Percentiles rank a stretch among this genome's conserved stretches.
Conservation (phyloP, 2,329 filamentous ascomycete species). For the Camillea tinctor region DNA sequence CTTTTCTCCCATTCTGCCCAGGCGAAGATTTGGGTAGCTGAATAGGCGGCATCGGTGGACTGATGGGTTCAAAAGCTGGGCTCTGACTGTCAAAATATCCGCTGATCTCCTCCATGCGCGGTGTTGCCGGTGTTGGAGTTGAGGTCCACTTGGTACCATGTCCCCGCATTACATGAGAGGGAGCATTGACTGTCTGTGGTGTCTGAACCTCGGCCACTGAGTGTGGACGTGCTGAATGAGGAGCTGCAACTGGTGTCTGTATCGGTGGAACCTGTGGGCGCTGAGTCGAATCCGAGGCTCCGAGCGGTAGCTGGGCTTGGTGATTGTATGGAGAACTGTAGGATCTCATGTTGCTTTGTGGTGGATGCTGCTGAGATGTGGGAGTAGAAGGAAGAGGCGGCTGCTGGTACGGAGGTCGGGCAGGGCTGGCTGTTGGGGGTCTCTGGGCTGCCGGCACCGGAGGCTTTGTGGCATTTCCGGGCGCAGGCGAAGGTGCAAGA, state of each 20-base stretch:
- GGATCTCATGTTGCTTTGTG: constrained; percentile 14
- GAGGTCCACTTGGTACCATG: constrained; percentile 60
- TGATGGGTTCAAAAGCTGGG: constrained; percentile 59
- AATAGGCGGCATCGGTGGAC: constrained; percentile 46
- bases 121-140: constrained; percentile 58
- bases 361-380: constrained; percentile 20
- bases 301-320: constrained; percentile 20
- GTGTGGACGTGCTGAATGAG: constrained; percentile 17
- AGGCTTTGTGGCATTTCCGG: constrained; percentile 16
- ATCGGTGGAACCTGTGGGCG: constrained; percentile 21
- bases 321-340: constrained; percentile 30
- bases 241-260: constrained; percentile 20
- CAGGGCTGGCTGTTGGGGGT: constrained; percentile 18
- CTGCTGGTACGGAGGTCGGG: constrained; percentile 22
- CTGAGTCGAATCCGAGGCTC: constrained; percentile 15
- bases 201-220: constrained; percentile 24
- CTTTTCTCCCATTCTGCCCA: constrained; percentile 34
- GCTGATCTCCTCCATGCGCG: constrained; percentile 34
- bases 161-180: constrained; percentile 33
- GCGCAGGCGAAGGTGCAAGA: constrained; percentile 19
- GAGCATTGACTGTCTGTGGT: constrained; percentile 16
- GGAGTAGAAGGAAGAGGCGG: constrained; percentile 22
- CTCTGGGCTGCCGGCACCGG: constrained; percentile 21
- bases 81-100: constrained; percentile 44
- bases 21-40: constrained; percentile 36